Evolutionary conservation across 2,329 filamentous ascomycete genomes (phyloP), one percentile per base, ranked within the genome.

Genomic region (Cercospora berteroae): DNA sequence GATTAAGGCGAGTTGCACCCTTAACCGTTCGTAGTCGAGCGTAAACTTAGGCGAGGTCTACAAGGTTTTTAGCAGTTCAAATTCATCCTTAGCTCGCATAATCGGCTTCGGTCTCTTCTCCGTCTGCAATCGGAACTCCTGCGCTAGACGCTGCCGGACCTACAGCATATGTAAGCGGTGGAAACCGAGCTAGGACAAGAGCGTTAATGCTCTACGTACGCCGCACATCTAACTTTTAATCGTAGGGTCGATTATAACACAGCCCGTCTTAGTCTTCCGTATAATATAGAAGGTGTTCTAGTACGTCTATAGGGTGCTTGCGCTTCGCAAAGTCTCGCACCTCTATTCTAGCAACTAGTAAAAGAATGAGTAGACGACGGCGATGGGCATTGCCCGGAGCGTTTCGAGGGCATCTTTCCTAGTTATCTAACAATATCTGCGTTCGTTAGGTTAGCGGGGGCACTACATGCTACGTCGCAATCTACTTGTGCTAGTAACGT

Each of bases 31-130:
- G 59, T 71, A 50, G 12, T 72, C 63, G 18, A 72, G 48, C 12
- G 23, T 27, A 18, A 72, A 50, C 39, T 69, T 57, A 27, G 42
- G 27, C 13, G 67, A 73, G 29, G n/a, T 65, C 70, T 56, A 72
- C 5, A 70, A 63, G 6, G 60, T 70, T 57, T 68, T 69, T 0
- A 73, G 67, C 27, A 71, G 65, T 60, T 71, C 63, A 61, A 72
- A 73, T 52, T 72, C 57, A 58, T 73, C 70, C 56, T 59, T 13
- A 16, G 29, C 56, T 59, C n/a, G n/a, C 5, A 60, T 60, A 42
- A 60, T 60, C 36, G 64, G 66, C 65, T 72, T 73, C 20, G 64
- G 52, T 52, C 69, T 64, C 65, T 68, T 71, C 60, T 70, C 60
- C 7, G 64, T 70, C 29, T 50, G 31, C 16, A 73, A 57, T n/a